Evolutionary conservation across 2,329 filamentous ascomycete genomes (phyloP).

Genomic region (Fonsecaea nubica): DNA sequence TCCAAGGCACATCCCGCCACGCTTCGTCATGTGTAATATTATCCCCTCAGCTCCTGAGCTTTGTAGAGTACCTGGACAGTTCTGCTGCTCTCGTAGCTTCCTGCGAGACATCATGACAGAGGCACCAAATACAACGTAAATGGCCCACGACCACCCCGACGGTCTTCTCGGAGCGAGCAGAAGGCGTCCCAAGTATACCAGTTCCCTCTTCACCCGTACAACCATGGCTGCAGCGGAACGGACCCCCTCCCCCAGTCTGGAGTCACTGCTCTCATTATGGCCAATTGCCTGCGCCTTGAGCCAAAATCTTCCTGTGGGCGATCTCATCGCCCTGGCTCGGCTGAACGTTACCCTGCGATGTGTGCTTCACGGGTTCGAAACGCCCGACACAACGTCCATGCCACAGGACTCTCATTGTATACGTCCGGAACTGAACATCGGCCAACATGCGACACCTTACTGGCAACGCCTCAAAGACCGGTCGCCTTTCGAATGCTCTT

Average conservation of each 20-base stretch:
- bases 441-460: slow-evolving; percentile 42
- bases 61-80: background rate
- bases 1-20: slow-evolving; percentile 6
- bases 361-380: slow-evolving; percentile 43
- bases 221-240: slow-evolving; percentile 7
- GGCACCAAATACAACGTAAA: background rate
- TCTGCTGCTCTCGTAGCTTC: background rate
- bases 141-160: background rate
- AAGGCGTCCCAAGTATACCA: background rate
- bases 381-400: slow-evolving; percentile 4
- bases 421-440: slow-evolving; percentile 41
- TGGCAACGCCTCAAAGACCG: slow-evolving; percentile 43
- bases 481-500: slow-evolving; percentile 41
- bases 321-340: slow-evolving; percentile 42
- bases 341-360: slow-evolving; percentile 40
- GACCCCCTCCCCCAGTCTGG: slow-evolving; percentile 27
- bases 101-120: background rate
- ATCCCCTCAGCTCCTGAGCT: background rate
- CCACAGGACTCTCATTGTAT: background rate
- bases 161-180: background rate
- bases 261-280: slow-evolving; percentile 41
- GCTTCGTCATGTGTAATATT: background rate
- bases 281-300: slow-evolving; percentile 41
- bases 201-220: background rate
- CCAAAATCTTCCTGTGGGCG: slow-evolving; percentile 40